A percentile compares a stretch with the other conserved stretches of the same genome.
phyloP scores from a whole-genome alignment of 257 asterid genomes.

The Lantana camara region DNA sequence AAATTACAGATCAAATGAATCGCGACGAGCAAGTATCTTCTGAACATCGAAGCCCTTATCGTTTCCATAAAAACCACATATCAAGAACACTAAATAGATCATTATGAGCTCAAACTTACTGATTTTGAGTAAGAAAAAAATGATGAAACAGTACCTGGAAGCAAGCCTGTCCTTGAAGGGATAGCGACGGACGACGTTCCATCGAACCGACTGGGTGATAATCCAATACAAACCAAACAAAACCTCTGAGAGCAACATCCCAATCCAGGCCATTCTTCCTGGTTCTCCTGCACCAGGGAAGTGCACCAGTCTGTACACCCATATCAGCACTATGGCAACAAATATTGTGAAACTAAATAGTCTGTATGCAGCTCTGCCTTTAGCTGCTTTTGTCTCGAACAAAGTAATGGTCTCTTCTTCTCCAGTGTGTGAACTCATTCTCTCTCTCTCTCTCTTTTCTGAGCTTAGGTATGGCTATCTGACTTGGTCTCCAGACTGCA shows the following conservation, averaged over 20 bases:
- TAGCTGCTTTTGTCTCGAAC: conserved; percentile 55
- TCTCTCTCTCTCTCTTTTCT: background rate
- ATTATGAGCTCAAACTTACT: too few relatives aligned
- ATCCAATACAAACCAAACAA: conserved; percentile 67
- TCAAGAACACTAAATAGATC: too few relatives aligned
- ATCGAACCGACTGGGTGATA: conserved; percentile 63
- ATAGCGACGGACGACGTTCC: conserved; percentile 44
- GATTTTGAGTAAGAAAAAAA: too few relatives aligned
- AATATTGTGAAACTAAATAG: conserved; percentile 38
- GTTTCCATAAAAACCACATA: too few relatives aligned
- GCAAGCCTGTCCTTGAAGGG: conserved; percentile 58
- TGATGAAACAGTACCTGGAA: conserved; percentile 34
- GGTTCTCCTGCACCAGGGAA: conserved; percentile 40
- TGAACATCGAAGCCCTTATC: too few relatives aligned
- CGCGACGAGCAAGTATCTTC: too few relatives aligned
- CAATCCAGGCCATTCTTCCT: conserved; percentile 60
- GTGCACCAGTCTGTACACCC: conserved; percentile 47
- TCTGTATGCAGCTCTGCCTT: conserved; percentile 35
- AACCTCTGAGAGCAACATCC: conserved; percentile 51
- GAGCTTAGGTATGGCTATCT: too few relatives aligned
- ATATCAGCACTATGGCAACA: conserved; percentile 35
- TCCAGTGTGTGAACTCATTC: background rate
- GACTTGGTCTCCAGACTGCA: too few relatives aligned
- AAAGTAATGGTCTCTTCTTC: conserved; percentile 28
- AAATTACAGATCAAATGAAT: background rate